Conservation (phyloP, 202 grass and related monocot genomes). For the Panicum hallii region DNA sequence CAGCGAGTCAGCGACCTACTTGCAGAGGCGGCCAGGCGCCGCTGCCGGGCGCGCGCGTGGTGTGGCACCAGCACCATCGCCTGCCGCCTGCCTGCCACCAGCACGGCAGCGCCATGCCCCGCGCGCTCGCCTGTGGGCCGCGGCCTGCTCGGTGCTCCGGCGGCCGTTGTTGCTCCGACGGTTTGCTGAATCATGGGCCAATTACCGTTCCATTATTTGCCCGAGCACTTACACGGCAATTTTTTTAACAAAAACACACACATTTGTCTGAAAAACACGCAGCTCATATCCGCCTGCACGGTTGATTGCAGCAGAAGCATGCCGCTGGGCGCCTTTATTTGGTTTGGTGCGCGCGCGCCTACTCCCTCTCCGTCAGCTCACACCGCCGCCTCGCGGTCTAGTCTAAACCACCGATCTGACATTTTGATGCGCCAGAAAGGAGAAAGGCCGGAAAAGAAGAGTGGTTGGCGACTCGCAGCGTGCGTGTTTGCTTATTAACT, state of each 20-base stretch:
- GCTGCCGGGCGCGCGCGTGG: too few relatives aligned
- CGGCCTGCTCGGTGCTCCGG: background rate
- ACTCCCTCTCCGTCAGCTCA: background rate
- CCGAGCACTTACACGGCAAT: background rate
- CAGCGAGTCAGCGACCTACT: background rate
- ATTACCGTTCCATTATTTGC: background rate
- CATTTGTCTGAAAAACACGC: background rate
- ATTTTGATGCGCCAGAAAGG: too few relatives aligned
- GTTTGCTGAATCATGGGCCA: background rate
- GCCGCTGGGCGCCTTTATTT: background rate
- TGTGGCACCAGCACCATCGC: background rate
- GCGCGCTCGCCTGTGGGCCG: background rate
- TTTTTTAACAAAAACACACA: too few relatives aligned
- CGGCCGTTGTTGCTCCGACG: background rate
- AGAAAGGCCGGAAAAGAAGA: background rate
- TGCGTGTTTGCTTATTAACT: conserved; percentile 10
- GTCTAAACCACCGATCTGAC: conserved; percentile 36
- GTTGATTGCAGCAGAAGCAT: conserved; percentile 41
- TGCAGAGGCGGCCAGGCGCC: background rate
- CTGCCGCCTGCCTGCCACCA: background rate
- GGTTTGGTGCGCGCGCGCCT: conserved; percentile 13
- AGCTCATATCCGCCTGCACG: too few relatives aligned
- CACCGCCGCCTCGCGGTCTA: background rate
- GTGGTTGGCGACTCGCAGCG: conserved; percentile 8
- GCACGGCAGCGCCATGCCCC: background rate